Conservation (phyloP, 495 filamentous ascomycete species). For the Daldinia caldariorum region DNA sequence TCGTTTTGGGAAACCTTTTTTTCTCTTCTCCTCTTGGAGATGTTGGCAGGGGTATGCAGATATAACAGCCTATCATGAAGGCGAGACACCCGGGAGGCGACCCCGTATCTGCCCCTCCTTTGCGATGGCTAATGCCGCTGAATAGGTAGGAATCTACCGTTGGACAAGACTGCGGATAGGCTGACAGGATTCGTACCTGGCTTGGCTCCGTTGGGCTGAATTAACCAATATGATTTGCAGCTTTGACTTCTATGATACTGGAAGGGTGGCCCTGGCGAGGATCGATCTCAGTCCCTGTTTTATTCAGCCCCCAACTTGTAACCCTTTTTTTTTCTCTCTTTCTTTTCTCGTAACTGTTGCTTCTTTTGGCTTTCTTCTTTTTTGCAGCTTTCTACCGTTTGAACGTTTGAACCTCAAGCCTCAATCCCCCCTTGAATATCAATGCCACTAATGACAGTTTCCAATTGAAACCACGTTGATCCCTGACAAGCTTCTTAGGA, state of each 20-base stretch:
- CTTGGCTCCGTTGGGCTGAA: constrained; percentile 22
- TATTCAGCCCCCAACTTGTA: constrained; percentile 21
- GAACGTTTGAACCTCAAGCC: constrained; percentile 24
- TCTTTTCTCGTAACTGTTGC: not conserved
- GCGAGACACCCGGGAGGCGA: constrained; percentile 24
- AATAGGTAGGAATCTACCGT: constrained; percentile 34
- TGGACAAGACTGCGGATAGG: constrained; percentile 28
- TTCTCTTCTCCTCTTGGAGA: constrained; percentile 12
- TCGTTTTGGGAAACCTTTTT: constrained; percentile 37
- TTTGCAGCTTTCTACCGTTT: constrained; percentile 18
- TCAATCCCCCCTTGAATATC: constrained; percentile 18
- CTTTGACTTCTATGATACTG: constrained; percentile 5
- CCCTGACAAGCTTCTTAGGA: not conserved
- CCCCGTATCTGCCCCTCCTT: constrained; percentile 33
- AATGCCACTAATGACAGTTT: constrained; percentile 13
- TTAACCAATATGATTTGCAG: constrained; percentile 39
- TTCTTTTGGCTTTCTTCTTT: constrained; percentile 16
- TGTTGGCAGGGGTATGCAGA: constrained; percentile 36
- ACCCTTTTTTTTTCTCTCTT: constrained; percentile 3
- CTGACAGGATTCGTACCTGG: constrained; percentile 37
- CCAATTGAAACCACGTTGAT: constrained; percentile 15
- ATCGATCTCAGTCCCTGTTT: constrained; percentile 33
- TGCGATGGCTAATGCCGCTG: constrained; percentile 31
- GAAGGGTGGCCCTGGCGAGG: constrained; percentile 21
- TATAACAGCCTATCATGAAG: constrained; percentile 38